phyloP scores from a whole-genome alignment of 2,329 filamentous ascomycete genomes.

The Myriosclerotinia curreyana region DNA sequence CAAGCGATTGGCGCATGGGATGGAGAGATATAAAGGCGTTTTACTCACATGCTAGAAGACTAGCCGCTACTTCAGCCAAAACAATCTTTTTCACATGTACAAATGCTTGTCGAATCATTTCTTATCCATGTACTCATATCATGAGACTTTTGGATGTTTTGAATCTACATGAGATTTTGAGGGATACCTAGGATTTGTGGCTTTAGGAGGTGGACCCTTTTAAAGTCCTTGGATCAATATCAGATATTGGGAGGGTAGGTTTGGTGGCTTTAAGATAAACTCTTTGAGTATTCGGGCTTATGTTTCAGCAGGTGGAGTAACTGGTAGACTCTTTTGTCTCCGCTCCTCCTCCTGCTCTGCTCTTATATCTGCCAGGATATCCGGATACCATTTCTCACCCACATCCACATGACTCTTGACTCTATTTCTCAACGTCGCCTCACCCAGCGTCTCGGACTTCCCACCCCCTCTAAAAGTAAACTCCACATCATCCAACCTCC shows the following conservation, averaged over 20 bases:
- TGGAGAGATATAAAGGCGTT: conserved; percentile 27
- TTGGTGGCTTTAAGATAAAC: background rate
- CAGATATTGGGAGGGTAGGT: background rate
- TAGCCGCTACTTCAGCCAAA: conserved; percentile 15
- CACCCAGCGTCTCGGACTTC: conserved; percentile 65
- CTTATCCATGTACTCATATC: background rate
- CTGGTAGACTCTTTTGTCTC: conserved; percentile 25
- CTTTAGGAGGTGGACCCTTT: background rate
- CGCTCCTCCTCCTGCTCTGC: conserved; percentile 53
- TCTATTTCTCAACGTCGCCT: conserved; percentile 80
- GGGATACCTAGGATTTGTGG: background rate
- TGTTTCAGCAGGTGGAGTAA: conserved; percentile 16
- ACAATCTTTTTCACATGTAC: conserved; percentile 14
- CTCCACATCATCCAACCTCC: conserved; percentile 70
- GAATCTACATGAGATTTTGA: background rate
- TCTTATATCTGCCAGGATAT: conserved; percentile 52
- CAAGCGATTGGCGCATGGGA: conserved; percentile 33
- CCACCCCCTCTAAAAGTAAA: conserved; percentile 74
- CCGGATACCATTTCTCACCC: conserved; percentile 75
- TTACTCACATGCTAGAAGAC: conserved; percentile 19
- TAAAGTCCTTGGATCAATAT: background rate
- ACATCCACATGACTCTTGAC: conserved; percentile 87
- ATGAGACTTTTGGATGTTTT: background rate
- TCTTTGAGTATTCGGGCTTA: background rate
- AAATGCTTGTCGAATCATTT: background rate